phyloP scores from a whole-genome alignment of 164 flowering plant genomes.

The Warburgia ugandensis region DNA sequence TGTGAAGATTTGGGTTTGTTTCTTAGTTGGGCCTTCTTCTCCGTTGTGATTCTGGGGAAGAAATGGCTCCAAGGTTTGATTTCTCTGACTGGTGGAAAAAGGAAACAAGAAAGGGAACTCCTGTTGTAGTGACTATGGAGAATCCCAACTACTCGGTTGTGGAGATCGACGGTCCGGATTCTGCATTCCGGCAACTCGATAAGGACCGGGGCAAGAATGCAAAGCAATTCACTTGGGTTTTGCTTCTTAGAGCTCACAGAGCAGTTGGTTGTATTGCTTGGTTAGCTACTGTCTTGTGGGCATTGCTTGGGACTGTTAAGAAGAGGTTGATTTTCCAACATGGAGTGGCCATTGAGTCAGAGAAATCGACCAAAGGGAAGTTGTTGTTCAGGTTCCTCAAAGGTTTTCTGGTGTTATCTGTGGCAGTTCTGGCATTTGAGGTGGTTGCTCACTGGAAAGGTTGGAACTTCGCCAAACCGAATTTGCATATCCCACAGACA shows the following conservation, averaged over 20 bases:
- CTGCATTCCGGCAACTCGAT: conserved; percentile 52
- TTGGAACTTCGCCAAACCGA: conserved; percentile 54
- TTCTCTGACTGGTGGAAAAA: conserved; percentile 51
- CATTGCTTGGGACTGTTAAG: conserved; percentile 55
- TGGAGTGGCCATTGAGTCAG: conserved; percentile 46
- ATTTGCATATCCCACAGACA: conserved; percentile 47
- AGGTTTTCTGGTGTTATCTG: conserved; percentile 36
- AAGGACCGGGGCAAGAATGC: conserved; percentile 73
- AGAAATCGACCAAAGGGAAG: conserved; percentile 40
- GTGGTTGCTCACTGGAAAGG: conserved; percentile 60
- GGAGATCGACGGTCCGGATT: conserved; percentile 61
- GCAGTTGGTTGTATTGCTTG: conserved; percentile 70
- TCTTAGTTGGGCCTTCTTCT: too few species aligned
- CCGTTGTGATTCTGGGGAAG: background rate
- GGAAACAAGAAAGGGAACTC: conserved; percentile 50
- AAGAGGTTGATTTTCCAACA: conserved; percentile 47
- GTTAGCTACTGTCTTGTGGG: conserved; percentile 53
- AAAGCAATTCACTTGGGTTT: conserved; percentile 75
- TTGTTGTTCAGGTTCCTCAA: conserved; percentile 41
- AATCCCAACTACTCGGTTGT: conserved; percentile 68
- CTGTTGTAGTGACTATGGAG: conserved; percentile 83
- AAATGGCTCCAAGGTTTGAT: conserved; percentile 57
- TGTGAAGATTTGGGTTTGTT: conserved; percentile 11
- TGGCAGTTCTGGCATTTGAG: conserved; percentile 50
- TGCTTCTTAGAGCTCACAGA: conserved; percentile 65